Evolutionary conservation across 345 rosid genomes (phyloP), one percentile per base, ranked within the genome.

Genomic region (Toxicodendron radicans): DNA sequence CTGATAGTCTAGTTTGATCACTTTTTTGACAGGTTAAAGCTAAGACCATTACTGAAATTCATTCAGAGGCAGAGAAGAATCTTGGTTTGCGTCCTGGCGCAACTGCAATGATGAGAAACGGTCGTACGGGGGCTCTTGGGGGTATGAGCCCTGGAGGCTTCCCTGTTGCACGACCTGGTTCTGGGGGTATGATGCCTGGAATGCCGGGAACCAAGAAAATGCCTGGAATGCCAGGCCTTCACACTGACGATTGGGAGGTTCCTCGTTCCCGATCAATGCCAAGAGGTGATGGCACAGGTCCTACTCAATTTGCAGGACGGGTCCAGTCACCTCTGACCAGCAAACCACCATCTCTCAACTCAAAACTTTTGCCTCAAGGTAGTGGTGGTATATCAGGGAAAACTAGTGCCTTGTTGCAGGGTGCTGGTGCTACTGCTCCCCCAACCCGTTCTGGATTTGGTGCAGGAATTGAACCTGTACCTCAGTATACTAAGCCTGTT

Each of bases 11-110:
- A 45, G 49, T 59, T 33, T 27, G 27, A 64, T 18, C 54, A 59
- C 14, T 48, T 33, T 30, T 33, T 58, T 80, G 33, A 79, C 84
- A 92, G 98, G 85, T 94, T 58, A 91, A 87, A 85, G 98, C 97
- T 18, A 94, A 92, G 79, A 94, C 92, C 33, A 92, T 92, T 27
- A 87, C 82, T 2, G 98, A 92, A 85, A 94, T 94, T 75, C 97
- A 94, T 79, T 82, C 93, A 7, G 97, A 94, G 74, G 97, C 98
- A 64, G 98, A 94, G 77, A 92, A 87, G 81, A 94, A 82, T 78
- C 90, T 94, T 16, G 97, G 98, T 51, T 79, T 94, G 66, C 92
- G 95, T 65, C 97, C 95, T 3, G 98, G 97, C 76, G 93, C 96
- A 46, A 84, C 93, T 38, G 92, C 94, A 65, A 78, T 82, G 79